Evolutionary conservation across 495 filamentous ascomycete species (phyloP), one percentile per base, ranked within the genome.

Genomic region (Hypoxylon trugodes): DNA sequence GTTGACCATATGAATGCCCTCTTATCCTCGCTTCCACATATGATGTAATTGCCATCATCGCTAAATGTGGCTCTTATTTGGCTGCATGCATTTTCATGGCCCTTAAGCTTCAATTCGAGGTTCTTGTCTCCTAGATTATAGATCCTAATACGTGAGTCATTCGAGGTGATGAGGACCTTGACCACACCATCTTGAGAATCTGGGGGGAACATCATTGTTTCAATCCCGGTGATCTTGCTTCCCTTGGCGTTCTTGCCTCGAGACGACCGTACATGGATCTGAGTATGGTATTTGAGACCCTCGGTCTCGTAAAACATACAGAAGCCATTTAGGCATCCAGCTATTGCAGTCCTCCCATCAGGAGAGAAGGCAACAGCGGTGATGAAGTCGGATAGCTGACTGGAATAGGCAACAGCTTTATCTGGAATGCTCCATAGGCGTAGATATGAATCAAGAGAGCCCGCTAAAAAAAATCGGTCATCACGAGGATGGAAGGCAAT

Each of bases 371-470:
- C 87, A 2, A 98, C 94, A 1, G 96, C 90, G 0, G 95, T 99
- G 43, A 98, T 90, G 69, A 96, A 87, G 63, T 97, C 95, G 0
- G 91, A 89, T 2, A 94, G 77, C 47, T 90, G 87, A 19, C 81
- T 90, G 74, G 89, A 91, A 73, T 87, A 99, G 0, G 94, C 94
- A 13, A 99, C 92, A 41, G 84, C 88, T 73, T 97, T 97, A 69
- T 99, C 95, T 0, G 95, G 95, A 51, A 99, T 99, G 61, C 92
- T 97, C 95, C 95, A 99, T 8, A 99, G 76, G 25, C 95, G 83
- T 42, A 99, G 73, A 70, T 92, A 94, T n/a, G 87, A 91, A 73
- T 99, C 95, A 24, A 98, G 79, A 7, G 91, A 96, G 3, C 95
- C 95, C 6, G 95, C 95, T 8, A 99, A 80, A 71, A 98, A 99